These are phyloP conservation scores for Combretum micranthum DNA, from an alignment of 345 rosid genomes.

Conservation along the genomic window DNA sequence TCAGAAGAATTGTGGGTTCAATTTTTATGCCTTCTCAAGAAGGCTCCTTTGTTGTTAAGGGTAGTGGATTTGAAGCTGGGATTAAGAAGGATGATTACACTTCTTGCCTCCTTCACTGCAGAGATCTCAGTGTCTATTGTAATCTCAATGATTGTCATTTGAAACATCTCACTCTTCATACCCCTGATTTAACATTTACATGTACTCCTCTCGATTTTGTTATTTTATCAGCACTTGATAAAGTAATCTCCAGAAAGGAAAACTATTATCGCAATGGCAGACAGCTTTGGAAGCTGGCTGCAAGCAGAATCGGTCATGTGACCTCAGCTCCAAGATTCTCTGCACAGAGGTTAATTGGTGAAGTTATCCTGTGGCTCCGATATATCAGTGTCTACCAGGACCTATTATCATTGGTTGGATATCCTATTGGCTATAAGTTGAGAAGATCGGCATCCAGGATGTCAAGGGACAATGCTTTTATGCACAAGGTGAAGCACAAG, in stretches of 20 bases:
- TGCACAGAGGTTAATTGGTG: slow-evolving; percentile 40
- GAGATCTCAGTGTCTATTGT: slow-evolving; percentile 25
- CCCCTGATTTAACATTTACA: slow-evolving; percentile 44
- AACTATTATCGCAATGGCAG: slow-evolving; percentile 54
- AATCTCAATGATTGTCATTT: slow-evolving; percentile 47
- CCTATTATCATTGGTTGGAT: slow-evolving; percentile 47
- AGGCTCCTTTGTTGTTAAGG: slow-evolving; percentile 37
- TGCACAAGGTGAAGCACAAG: slow-evolving; percentile 36
- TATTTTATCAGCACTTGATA: slow-evolving; percentile 36
- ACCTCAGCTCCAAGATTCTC: slow-evolving; percentile 52
- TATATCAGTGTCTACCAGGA: slow-evolving; percentile 58
- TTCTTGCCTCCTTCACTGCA: slow-evolving; percentile 23
- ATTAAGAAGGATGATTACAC: slow-evolving; percentile 42
- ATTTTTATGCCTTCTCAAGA: slow-evolving; percentile 42
- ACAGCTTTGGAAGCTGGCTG: slow-evolving; percentile 74
- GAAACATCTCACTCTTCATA: slow-evolving; percentile 33
- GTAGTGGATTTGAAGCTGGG: slow-evolving; percentile 41
- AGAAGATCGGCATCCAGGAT: slow-evolving; percentile 36
- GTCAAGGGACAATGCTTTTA: slow-evolving; percentile 30
- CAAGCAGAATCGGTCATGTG: slow-evolving; percentile 45
- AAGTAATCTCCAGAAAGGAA: slow-evolving; percentile 33
- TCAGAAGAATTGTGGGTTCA: slow-evolving; percentile 42
- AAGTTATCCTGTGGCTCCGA: slow-evolving; percentile 56
- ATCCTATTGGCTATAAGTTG: slow-evolving; percentile 37
- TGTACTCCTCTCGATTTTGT: slow-evolving; percentile 54